Conservation (phyloP, 495 filamentous ascomycete species). For the Neohortaea acidophila region DNA sequence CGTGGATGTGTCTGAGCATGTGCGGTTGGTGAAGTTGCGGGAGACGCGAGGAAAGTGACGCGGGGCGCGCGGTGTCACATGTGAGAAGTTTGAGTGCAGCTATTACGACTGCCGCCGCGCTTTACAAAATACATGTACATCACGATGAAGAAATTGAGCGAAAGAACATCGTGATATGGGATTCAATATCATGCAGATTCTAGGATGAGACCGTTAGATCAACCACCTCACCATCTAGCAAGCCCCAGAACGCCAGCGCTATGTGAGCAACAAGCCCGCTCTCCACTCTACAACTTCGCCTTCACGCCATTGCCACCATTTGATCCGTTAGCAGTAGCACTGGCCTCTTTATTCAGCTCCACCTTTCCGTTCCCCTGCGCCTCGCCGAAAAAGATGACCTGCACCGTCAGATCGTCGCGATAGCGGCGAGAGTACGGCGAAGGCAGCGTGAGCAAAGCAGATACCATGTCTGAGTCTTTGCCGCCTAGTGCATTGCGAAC, state of each 20-base stretch:
- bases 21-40: too few species aligned
- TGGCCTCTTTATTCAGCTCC: constrained; percentile 72
- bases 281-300: constrained; percentile 14
- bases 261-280: too few species aligned
- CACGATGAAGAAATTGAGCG: not conserved
- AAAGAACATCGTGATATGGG: not conserved
- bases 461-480: constrained; percentile 84
- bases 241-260: not conserved
- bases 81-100: too few species aligned
- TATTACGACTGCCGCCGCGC: too few species aligned
- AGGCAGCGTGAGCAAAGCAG: constrained; percentile 79
- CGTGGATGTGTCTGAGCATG: too few species aligned
- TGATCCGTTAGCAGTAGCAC: constrained; percentile 31
- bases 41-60: too few species aligned
- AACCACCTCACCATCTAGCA: not conserved
- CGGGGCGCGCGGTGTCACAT: too few species aligned
- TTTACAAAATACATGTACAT: too few species aligned
- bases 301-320: constrained; percentile 6
- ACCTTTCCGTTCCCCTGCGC: constrained; percentile 57
- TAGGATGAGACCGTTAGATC: not conserved
- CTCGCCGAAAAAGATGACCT: constrained; percentile 95
- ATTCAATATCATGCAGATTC: not conserved
- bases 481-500: constrained; percentile 92
- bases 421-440: constrained; percentile 83
- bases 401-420: constrained; percentile 87